phyloP scores from a whole-genome alignment of 345 rosid genomes.

The Ceriops tagal region DNA sequence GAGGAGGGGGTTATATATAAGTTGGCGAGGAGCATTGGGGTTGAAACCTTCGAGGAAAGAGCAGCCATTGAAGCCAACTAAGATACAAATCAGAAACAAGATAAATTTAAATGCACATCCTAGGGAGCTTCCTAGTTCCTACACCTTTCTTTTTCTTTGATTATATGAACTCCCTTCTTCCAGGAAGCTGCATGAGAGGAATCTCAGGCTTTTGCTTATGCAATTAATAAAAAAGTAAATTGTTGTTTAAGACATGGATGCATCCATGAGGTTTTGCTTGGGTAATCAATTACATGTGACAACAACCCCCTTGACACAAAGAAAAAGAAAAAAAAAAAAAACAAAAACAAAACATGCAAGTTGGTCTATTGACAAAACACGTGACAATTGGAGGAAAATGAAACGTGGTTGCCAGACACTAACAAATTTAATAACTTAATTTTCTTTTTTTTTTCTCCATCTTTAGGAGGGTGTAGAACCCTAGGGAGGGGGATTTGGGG shows the following conservation, averaged over 20 bases:
- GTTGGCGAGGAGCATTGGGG: background rate
- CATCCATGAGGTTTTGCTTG: background rate
- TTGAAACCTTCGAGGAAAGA: slow-evolving; percentile 29
- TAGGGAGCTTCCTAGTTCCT: slow-evolving; percentile 23
- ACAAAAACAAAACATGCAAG: no score
- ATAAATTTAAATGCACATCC: background rate
- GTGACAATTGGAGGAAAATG: no score
- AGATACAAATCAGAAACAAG: slow-evolving; percentile 9
- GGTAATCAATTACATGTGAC: background rate
- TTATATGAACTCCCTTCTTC: slow-evolving; percentile 37
- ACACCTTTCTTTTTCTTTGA: no score
- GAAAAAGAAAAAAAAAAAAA: no score
- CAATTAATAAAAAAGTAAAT: background rate
- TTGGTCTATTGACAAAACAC: no score
- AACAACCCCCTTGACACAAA: no score
- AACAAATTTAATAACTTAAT: no score
- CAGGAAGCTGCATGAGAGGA: slow-evolving; percentile 45
- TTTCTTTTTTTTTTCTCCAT: no score
- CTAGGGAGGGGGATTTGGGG: no score
- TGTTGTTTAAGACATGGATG: no score
- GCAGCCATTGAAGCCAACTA: slow-evolving; percentile 15
- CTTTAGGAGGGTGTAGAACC: no score
- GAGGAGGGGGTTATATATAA: slow-evolving; percentile 24
- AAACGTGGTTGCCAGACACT: no score
- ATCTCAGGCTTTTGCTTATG: background rate